Evolutionary conservation across 371 early-diverging fungal genomes (phyloP), one percentile per base, ranked within the genome.

Genomic region (Mucor racemosus): DNA sequence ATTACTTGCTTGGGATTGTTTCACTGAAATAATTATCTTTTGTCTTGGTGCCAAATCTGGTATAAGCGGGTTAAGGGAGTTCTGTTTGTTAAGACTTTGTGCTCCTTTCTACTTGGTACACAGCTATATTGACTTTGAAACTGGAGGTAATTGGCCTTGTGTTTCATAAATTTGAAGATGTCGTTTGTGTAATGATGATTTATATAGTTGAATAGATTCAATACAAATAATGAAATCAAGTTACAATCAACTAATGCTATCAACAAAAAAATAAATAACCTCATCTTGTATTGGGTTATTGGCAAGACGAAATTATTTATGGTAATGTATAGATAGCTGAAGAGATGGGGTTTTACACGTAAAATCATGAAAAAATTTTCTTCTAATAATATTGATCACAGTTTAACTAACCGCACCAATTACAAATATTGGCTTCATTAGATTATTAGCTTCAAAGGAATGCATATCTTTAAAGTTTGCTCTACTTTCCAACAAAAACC

Each of bases 121-220:
- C 92, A 38, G 88, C 95, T 10, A 86, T 95, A 39, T 76, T 96
- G 76, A 87, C 95, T 60, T 82, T 95, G 35, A 95, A 96, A 79
- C 81, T 94, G 31, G 94, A 96, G 76, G 75, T 92, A 36, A 31
- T 31, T 53, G 53, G 31, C 14, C 53, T 31, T 53, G 53, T 53
- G 53, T 53, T 53, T 31, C 53, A 53, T 53, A 21, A 26, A 53
- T 21, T 53, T 53, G 26, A 21, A 26, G 21, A 8, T 7, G 44
- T 17, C 8, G 17, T 8, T 19, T 46, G 46, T 46, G 46, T 46
- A 46, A 46, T 46, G 46, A 46, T 46, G 21, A 46, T 46, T 46
- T 46, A 46, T 46, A 46, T 46, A 46, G 46, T 19, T 46, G 46
- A 46, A 46, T 46, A n/a, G 9, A 17, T 46, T 46, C 46, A 19